A percentile compares a stretch with the other conserved stretches of the same genome.
Conservation (phyloP, 2,329 filamentous ascomycete species). For the Dothiorella sarmentorum region DNA sequence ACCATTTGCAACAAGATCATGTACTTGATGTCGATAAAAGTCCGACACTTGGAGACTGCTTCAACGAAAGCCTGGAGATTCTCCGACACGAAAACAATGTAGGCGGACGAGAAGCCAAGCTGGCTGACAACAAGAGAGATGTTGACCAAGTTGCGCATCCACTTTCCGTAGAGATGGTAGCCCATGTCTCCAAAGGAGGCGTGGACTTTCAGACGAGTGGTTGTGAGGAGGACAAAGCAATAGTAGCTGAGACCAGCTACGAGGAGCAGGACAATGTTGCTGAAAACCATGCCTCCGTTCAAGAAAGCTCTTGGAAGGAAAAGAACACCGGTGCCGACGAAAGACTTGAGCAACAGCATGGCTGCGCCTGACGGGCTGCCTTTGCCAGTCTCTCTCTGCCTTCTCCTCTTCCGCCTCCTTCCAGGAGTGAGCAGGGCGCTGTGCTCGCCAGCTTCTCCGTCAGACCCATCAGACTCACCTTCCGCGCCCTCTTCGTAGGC, state of each 20-base stretch:
- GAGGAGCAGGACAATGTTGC: constrained; percentile 80
- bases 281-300: constrained; percentile 97
- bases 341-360: constrained; percentile 88
- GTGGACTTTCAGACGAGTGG: constrained; percentile 77
- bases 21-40: constrained; percentile 78
- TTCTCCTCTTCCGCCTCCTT: constrained; percentile 67
- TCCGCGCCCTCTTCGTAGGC: constrained; percentile 53
- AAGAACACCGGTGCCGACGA: constrained; percentile 92
- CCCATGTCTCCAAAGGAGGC: constrained; percentile 99
- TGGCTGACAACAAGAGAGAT: constrained; percentile 92
- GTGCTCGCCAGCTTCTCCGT: constrained; percentile 77
- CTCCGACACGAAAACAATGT: constrained; percentile 94
- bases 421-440: constrained; percentile 71
- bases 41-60: constrained; percentile 84
- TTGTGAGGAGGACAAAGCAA: constrained; percentile 91
- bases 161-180: constrained; percentile 82
- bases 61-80: constrained; percentile 93
- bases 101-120: constrained; percentile 89
- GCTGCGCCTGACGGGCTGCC: constrained; percentile 77
- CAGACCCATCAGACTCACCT: constrained; percentile 55
- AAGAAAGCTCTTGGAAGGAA: constrained; percentile 91
- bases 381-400: constrained; percentile 74
- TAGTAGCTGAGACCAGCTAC: constrained; percentile 91
- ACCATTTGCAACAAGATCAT: constrained; percentile 94
- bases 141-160: constrained; percentile 85